Base-by-base conservation (phyloP, 371 early-diverging fungal genomes). In the Lichtheimia hyalospora region DNA sequence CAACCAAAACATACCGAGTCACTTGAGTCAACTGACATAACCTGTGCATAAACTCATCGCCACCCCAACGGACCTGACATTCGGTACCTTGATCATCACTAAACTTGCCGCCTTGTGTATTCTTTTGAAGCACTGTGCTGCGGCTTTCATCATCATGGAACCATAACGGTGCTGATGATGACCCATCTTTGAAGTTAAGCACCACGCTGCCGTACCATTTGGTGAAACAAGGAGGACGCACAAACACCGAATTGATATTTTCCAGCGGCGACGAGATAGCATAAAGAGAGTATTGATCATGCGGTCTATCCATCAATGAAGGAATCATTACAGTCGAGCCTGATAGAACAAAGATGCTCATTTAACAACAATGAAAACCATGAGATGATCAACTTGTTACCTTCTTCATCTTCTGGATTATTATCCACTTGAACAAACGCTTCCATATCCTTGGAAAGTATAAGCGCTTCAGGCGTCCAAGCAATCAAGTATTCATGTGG, bases 71-170 rank as follows among this genome's bases (percentile, higher is more conserved):
- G 6, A 69, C 59, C 43, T 66, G 66, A 18, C 48, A 49, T n/a
- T 52, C 53, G 5, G 52, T 40, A 28, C 41, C 34, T 15, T 39
- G 15, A 6, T 62, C 58, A 15, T 60, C 58, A 18, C 67, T 62
- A 18, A 56, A 69, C 54, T 69, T 72, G 1, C 74, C 75, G 21
- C 75, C 75, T 60, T 74, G 74, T 2, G 67, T 71, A 16, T 77
- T 77, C 46, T 71, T 72, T 52, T 77, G 81, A 34, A 77, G 62
- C 58, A 75, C 64, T 2, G 81, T 80, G 52, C 81, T 80, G 23
- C 61, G 68, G 34, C 77, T 81, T 50, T 81, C 81, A 58, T 81
- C 81, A 50, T 81, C 81, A 58, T 81, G 81, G 55, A 81, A 81
- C 74, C 75, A 77, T 25, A 72, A 55, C 0, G 81, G 75, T 4